phyloP scores from a whole-genome alignment of 345 rosid species.

The Camelina hispida region DNA sequence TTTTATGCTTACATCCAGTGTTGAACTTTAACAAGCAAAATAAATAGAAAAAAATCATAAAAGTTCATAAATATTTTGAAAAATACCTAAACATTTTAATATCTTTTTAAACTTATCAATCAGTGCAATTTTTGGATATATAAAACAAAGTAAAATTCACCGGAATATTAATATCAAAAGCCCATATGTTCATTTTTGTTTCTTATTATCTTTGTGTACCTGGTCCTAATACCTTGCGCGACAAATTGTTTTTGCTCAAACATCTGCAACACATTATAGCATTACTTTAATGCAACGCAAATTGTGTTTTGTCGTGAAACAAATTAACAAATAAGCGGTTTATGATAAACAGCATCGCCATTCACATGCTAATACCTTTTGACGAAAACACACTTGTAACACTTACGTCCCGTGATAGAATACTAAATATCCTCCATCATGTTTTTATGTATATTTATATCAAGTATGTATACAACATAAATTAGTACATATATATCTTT shows the following conservation, averaged over 20 bases:
- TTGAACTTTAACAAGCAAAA: too few species aligned
- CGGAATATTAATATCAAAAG: slow-evolving; percentile 30
- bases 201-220: not conserved
- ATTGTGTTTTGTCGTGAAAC: slow-evolving; percentile 25
- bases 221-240: not conserved
- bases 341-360: not conserved
- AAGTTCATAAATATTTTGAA: too few species aligned
- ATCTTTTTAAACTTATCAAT: too few species aligned
- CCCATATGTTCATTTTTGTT: not conserved
- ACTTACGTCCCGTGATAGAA: not conserved
- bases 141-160: not conserved
- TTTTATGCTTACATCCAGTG: too few species aligned
- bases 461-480: not conserved
- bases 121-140: too few species aligned
- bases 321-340: not conserved
- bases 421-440: not conserved
- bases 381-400: not conserved
- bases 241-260: slow-evolving; percentile 18
- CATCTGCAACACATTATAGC: slow-evolving; percentile 5
- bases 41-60: not conserved
- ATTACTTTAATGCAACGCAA: slow-evolving; percentile 24
- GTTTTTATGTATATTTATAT: not conserved
- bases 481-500: too few species aligned
- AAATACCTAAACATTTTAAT: too few species aligned
- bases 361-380: not conserved